phyloP scores from a whole-genome alignment of 2,329 filamentous ascomycete species.

The Ilyonectria destructans region DNA sequence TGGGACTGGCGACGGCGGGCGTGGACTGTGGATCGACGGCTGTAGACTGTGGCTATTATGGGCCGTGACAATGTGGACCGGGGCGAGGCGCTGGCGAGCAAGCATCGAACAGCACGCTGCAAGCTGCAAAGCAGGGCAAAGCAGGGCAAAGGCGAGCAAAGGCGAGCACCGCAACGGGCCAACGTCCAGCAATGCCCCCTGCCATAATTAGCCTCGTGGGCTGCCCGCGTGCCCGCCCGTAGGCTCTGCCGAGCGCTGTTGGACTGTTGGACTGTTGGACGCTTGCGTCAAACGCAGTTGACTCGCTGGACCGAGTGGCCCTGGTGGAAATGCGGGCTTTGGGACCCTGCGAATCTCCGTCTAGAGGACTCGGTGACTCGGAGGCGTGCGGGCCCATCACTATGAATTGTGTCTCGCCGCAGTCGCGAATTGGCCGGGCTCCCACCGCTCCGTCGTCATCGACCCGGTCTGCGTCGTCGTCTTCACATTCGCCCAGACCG shows the following conservation, averaged over 20 bases:
- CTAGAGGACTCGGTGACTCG: constrained; percentile 24
- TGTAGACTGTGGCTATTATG: background rate
- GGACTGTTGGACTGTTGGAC: constrained; percentile 13
- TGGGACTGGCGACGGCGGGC: constrained; percentile 13
- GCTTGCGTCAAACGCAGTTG: constrained; percentile 21
- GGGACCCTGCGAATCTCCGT: constrained; percentile 46
- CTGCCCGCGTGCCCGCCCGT: constrained; percentile 47
- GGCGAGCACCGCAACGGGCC: constrained; percentile 40
- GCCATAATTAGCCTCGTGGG: constrained; percentile 50
- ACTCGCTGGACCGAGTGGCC: constrained; percentile 47
- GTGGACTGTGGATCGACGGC: background rate
- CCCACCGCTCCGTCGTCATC: constrained; percentile 17
- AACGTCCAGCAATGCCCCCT: constrained; percentile 45
- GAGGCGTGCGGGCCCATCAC: constrained; percentile 18
- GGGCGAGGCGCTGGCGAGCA: background rate
- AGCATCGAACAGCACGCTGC: constrained; percentile 25
- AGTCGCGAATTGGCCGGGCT: constrained; percentile 24
- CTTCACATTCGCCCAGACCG: constrained; percentile 21
- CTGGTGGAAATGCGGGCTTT: constrained; percentile 37
- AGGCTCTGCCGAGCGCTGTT: constrained; percentile 20
- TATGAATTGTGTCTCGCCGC: constrained; percentile 17
- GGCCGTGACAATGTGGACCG: background rate
- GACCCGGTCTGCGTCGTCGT: constrained; percentile 5
- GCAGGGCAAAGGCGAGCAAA: constrained; percentile 23
- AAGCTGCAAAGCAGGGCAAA: constrained; percentile 25